A percentile compares a stretch with the other conserved stretches of the same genome.
phyloP scores from a whole-genome alignment of 108 stramenopile species.

The Skeletonema costatum region DNA sequence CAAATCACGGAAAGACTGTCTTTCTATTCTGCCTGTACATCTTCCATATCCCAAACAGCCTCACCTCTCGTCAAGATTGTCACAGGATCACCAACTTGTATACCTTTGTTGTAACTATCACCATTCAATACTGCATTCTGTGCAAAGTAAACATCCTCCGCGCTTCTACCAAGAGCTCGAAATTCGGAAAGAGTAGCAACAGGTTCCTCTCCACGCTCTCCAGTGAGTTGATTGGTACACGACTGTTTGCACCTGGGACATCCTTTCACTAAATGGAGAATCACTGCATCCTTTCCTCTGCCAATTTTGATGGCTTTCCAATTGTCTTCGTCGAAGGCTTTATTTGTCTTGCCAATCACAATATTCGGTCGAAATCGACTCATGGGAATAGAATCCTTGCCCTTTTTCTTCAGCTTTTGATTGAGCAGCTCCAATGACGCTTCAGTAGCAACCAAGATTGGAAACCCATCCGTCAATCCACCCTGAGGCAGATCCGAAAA shows the following conservation, averaged over 20 bases:
- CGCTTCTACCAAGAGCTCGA: conserved; percentile 52
- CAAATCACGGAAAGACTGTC: too few species aligned
- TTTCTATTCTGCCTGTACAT: conserved; percentile 30
- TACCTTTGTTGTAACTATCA: conserved; percentile 12
- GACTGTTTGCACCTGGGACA: conserved; percentile 89
- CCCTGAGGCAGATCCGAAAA: conserved; percentile 47
- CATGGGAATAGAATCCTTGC: conserved; percentile 66
- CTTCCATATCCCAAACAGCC: conserved; percentile 50
- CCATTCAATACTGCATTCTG: conserved; percentile 71
- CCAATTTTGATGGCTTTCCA: conserved; percentile 88
- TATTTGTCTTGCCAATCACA: conserved; percentile 53
- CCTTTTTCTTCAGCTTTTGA: conserved; percentile 50
- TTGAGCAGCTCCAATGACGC: conserved; percentile 78
- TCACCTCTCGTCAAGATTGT: conserved; percentile 46
- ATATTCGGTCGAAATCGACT: conserved; percentile 87
- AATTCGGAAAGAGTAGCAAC: conserved; percentile 71
- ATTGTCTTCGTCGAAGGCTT: conserved; percentile 85
- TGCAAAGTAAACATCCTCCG: conserved; percentile 78
- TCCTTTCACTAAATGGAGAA: conserved; percentile 81
- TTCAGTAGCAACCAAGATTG: conserved; percentile 74
- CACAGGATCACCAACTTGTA: conserved; percentile 51
- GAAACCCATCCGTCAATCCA: conserved; percentile 83
- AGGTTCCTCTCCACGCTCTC: conserved; percentile 66
- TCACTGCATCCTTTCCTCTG: conserved; percentile 23
- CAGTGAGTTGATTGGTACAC: conserved; percentile 83